Conservation (phyloP, 2,329 filamentous ascomycete species). For the Verticillium klebahnii region DNA sequence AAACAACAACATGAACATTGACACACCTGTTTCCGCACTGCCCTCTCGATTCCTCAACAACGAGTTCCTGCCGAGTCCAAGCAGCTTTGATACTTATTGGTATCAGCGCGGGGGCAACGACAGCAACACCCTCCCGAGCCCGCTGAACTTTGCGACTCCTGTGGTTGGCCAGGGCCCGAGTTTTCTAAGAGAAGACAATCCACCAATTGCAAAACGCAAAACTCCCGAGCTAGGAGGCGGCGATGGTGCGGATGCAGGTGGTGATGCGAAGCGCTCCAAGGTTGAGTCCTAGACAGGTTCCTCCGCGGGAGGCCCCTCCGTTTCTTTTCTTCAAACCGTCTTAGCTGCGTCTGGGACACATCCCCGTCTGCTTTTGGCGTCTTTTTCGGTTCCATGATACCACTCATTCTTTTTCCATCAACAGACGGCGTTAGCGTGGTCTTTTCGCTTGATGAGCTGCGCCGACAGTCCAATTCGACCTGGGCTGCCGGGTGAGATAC, state of each 20-base stretch:
- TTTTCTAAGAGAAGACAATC: constrained; percentile 54
- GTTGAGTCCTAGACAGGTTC: constrained; percentile 31
- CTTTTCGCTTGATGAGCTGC: background rate
- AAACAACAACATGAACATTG: constrained; percentile 43
- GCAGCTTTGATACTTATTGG: constrained; percentile 91
- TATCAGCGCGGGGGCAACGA: constrained; percentile 65
- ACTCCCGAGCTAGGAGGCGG: constrained; percentile 45
- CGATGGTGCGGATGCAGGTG: constrained; percentile 36
- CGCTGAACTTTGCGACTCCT: constrained; percentile 88
- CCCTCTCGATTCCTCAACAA: constrained; percentile 87
- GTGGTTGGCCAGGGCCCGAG: constrained; percentile 57
- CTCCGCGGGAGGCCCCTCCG: background rate
- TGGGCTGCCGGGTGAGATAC: background rate
- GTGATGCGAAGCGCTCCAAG: constrained; percentile 50
- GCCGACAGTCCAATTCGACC: background rate
- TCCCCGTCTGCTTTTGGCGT: constrained; percentile 7
- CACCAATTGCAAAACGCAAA: constrained; percentile 45
- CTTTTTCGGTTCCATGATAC: constrained; percentile 13
- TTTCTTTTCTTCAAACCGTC: constrained; percentile 6
- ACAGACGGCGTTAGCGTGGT: constrained; percentile 11
- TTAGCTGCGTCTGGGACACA: constrained; percentile 6
- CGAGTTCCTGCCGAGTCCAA: constrained; percentile 84
- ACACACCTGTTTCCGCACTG: constrained; percentile 84
- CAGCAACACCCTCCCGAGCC: constrained; percentile 85
- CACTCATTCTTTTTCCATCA: constrained; percentile 8